These are phyloP conservation scores for Tilletia setariae DNA, from an alignment of 1,284 basidiomycete genomes.

Conservation along the genomic window DNA sequence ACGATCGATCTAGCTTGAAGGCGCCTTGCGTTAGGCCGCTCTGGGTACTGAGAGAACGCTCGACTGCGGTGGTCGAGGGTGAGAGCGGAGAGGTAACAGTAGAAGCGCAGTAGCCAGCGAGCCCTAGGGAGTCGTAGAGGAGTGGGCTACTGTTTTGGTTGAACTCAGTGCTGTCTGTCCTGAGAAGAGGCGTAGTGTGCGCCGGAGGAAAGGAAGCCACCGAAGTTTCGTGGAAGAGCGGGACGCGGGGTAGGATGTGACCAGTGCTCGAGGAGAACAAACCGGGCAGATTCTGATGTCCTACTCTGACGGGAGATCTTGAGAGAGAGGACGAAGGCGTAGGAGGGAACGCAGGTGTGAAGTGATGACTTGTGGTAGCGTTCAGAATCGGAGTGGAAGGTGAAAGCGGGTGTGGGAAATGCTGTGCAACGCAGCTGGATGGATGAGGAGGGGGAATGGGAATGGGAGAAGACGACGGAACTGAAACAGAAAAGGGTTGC, in stretches of 20 bases:
- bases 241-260: background rate
- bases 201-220: background rate
- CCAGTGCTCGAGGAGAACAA: background rate
- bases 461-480: background rate
- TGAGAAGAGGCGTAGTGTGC: background rate
- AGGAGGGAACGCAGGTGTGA: background rate
- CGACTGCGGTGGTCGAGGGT: background rate
- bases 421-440: conserved; percentile 8
- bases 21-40: background rate
- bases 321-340: background rate
- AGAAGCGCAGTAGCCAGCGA: background rate
- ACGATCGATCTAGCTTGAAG: background rate
- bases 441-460: background rate
- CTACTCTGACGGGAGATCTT: background rate
- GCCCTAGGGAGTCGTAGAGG: too few relatives aligned
- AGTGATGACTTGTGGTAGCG: background rate
- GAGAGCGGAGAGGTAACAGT: background rate
- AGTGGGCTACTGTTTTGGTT: too few relatives aligned
- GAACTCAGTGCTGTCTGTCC: too few relatives aligned
- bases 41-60: conserved; percentile 3
- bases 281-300: too few relatives aligned
- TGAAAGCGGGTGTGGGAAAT: background rate
- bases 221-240: background rate
- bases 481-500: background rate
- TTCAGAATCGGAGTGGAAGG: background rate